Evolutionary conservation across 1,284 basidiomycete genomes (phyloP).

Genomic region (Pyrrhoderma lamaoense): DNA sequence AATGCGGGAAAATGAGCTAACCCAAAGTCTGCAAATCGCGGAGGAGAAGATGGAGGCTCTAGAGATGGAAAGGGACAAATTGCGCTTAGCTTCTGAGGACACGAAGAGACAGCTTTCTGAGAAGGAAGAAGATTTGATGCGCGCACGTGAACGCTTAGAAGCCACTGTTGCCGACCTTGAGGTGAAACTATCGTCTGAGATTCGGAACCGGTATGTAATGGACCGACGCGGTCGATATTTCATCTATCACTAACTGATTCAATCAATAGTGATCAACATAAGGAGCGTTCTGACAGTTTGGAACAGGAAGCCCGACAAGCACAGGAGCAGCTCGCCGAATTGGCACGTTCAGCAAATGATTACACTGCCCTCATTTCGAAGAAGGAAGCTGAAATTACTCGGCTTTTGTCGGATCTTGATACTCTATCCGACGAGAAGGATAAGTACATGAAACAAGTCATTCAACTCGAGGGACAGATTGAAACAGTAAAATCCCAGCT

Average conservation of each 20-base stretch:
- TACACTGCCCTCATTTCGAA: conserved; percentile 73
- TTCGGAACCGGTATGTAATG: conserved; percentile 53
- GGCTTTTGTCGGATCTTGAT: conserved; percentile 53
- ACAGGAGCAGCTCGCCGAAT: conserved; percentile 75
- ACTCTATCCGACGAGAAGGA: conserved; percentile 46
- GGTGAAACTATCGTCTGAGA: conserved; percentile 62
- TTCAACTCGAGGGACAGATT: conserved; percentile 61
- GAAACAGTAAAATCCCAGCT: conserved; percentile 66
- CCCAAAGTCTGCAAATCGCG: conserved; percentile 47
- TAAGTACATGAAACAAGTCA: conserved; percentile 49
- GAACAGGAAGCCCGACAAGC: conserved; percentile 64
- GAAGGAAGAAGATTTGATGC: conserved; percentile 73
- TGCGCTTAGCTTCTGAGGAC: conserved; percentile 64
- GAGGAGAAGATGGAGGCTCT: conserved; percentile 56
- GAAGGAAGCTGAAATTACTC: conserved; percentile 69
- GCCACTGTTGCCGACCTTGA: conserved; percentile 63
- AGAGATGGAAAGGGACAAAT: conserved; percentile 48
- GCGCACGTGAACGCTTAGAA: conserved; percentile 76
- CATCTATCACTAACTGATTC: conserved; percentile 6
- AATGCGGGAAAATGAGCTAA: conserved; percentile 51
- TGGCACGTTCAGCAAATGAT: conserved; percentile 69
- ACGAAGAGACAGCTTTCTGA: conserved; percentile 64
- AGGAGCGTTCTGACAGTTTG: conserved; percentile 51
- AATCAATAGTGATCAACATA: conserved; percentile 49
- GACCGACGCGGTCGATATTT: background rate